These are phyloP conservation scores for Erodium moschatum DNA, from an alignment of 441 rosid species.

Conservation along the genomic window DNA sequence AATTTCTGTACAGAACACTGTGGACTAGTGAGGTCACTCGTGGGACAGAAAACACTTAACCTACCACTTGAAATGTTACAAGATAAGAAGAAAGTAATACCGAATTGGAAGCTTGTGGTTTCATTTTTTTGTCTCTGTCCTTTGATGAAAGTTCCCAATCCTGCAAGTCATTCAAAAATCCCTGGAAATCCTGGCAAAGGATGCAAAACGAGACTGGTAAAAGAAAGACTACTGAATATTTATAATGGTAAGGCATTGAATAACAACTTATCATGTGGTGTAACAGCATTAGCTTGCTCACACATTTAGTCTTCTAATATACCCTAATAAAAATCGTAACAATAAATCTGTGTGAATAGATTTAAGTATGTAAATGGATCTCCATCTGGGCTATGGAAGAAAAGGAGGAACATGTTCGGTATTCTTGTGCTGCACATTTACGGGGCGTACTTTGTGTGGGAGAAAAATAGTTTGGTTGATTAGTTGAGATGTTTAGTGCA, in stretches of 20 bases:
- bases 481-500: no score
- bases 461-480: not conserved
- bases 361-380: not conserved
- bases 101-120: conserved; percentile 33
- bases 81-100: conserved; percentile 14
- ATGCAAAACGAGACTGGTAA: conserved; percentile 10
- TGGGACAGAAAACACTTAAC: not conserved
- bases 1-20: not conserved
- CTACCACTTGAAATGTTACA: not conserved
- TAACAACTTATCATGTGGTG: not conserved
- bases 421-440: not conserved
- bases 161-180: conserved; percentile 88
- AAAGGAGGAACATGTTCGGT: not conserved
- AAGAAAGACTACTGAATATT: conserved; percentile 6
- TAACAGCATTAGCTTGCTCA: not conserved
- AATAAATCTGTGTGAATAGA: not conserved
- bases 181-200: conserved; percentile 64
- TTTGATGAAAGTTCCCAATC: conserved; percentile 73
- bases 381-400: not conserved
- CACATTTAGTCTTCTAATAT: conserved; percentile 1
- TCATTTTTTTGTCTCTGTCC: conserved; percentile 56
- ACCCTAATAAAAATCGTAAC: not conserved
- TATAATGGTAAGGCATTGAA: not conserved
- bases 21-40: not conserved
- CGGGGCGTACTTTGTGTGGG: not conserved